Evolutionary conservation across 2,329 filamentous ascomycete genomes (phyloP), one percentile per base, ranked within the genome.

Genomic region (Cladophialophora carrionii): DNA sequence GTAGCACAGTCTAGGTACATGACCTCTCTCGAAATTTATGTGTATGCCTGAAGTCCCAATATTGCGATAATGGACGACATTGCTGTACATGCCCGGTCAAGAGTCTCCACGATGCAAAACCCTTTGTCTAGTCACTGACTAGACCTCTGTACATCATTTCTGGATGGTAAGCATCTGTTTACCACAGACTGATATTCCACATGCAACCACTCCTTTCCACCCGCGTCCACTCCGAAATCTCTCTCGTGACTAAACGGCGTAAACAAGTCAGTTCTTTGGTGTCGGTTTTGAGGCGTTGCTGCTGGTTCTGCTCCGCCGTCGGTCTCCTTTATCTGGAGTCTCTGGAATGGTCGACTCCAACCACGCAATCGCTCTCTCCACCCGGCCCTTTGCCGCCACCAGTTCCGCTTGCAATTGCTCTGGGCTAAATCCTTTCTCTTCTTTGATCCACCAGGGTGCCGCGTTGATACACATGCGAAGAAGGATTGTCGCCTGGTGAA

Each of bases 391-490:
- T 10, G 63, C 61, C n/a, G 49, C 57, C n/a, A 57, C 57, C 26
- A 64, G 48, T 31, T 65, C 61, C 9, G 22, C 46, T 46, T 60
- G 37, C 53, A 68, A 17, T n/a, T 60, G 59, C 14, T 65, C 48
- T 4, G 52, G 32, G 14, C 17, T 64, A 37, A 59, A 62, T 1
- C 41, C 61, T 24, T 61, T 58, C 22, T 57, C 57, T 24, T 62
- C 64, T 48, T 67, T 66, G 37, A 71, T 52, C 61, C 64, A 69
- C 67, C 67, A 69, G 1, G 69, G 69, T 6, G 69, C 69, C 52
- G 64, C 57, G 58, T 68, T 71, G 53, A 62, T 65, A 24, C 59
- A 63, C 29, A 68, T 51, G 24, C 61, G 63, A 26, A 62, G 43
- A n/a, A 71, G 56, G 12, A 69, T 41, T 24, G 61, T 64, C 12